Conservation (phyloP, 768 basidiomycete genomes). For the Lactifluus subvellereus region DNA sequence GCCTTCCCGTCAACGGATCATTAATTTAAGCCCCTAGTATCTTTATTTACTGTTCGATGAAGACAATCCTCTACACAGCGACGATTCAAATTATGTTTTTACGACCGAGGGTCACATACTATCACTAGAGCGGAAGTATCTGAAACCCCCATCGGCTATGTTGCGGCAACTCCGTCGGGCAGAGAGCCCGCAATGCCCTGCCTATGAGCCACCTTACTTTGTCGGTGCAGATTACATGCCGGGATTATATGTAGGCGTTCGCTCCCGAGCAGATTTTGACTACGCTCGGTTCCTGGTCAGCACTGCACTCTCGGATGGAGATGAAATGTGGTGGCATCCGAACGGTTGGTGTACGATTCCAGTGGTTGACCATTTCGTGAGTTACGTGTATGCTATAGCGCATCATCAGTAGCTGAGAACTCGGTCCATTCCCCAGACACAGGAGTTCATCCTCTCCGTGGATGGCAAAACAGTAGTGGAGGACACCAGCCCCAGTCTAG, state of each 20-base stretch:
- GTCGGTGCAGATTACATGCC: conserved; percentile 31
- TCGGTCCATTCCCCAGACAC: conserved; percentile 44
- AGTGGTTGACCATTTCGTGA: conserved; percentile 59
- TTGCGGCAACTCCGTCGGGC: conserved; percentile 56
- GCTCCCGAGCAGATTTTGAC: conserved; percentile 68
- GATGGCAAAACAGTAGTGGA: conserved; percentile 51
- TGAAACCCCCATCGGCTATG: conserved; percentile 51
- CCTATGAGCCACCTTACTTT: conserved; percentile 45
- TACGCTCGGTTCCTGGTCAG: conserved; percentile 73
- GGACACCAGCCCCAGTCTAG: conserved; percentile 60
- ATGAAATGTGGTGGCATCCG: conserved; percentile 55
- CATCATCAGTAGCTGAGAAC: conserved; percentile 1
- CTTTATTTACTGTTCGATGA: conserved; percentile 90
- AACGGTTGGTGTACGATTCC: conserved; percentile 76
- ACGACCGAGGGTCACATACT: conserved; percentile 95
- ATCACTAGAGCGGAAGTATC: conserved; percentile 48
- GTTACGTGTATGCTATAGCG: conserved; percentile 27
- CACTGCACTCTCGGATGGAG: conserved; percentile 41
- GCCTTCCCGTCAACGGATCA: background rate
- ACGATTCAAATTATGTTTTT: conserved; percentile 85
- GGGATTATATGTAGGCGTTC: conserved; percentile 64
- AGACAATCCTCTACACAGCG: conserved; percentile 62
- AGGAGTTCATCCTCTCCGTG: conserved; percentile 73
- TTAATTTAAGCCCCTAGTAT: conserved; percentile 48
- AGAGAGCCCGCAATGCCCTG: conserved; percentile 69